Evolutionary conservation across 192 early-diverging fungal genomes (phyloP).

Genomic region (Backusella westeae): DNA sequence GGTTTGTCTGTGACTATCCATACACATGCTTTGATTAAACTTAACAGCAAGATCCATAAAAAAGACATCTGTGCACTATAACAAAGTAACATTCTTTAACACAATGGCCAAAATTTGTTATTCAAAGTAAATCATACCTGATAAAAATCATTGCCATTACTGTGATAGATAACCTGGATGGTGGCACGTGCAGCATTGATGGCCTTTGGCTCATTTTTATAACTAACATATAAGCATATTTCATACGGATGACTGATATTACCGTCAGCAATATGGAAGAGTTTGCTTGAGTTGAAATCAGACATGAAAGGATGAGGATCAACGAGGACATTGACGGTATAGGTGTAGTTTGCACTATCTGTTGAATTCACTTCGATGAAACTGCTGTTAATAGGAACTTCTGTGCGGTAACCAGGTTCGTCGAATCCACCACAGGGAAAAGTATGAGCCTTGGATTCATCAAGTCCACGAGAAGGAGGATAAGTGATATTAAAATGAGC

Average conservation of each 20-base stretch:
- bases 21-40: not conserved
- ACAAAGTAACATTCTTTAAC: not conserved
- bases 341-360: not conserved
- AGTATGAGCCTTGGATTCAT: not conserved
- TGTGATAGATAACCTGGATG: not conserved
- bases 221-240: not conserved
- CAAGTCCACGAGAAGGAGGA: not conserved
- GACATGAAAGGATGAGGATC: not conserved
- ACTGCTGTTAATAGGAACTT: not conserved
- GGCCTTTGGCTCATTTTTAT: not conserved
- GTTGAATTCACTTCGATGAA: not conserved
- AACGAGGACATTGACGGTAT: not conserved
- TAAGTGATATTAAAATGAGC: not conserved
- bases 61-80: not conserved
- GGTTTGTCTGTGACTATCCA: not conserved
- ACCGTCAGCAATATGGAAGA: not conserved
- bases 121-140: not conserved
- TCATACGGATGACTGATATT: not conserved
- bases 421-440: not conserved
- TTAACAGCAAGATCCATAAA: constrained; percentile 3
- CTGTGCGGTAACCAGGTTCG: not conserved
- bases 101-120: too few species aligned
- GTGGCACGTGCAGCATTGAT: not conserved
- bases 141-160: not conserved
- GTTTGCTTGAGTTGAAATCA: not conserved